These are phyloP conservation scores for Leccinum subrobustum DNA, from an alignment of 1,284 basidiomycete genomes.

Conservation along the genomic window DNA sequence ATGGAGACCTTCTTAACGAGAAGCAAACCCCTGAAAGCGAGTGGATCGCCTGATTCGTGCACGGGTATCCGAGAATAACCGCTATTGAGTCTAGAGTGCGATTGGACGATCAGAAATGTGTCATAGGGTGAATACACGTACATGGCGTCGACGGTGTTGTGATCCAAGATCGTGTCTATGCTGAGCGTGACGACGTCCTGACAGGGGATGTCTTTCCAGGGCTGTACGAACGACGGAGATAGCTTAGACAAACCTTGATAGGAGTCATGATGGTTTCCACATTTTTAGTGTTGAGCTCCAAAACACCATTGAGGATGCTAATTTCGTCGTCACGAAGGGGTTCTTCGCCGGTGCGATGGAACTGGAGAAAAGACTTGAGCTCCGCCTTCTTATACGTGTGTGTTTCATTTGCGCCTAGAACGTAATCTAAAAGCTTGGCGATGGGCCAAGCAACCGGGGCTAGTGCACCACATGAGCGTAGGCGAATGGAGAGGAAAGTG, in stretches of 20 bases:
- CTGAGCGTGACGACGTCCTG: constrained; percentile 80
- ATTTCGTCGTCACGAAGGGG: constrained; percentile 90
- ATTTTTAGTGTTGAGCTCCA: constrained; percentile 83
- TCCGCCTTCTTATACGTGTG: constrained; percentile 91
- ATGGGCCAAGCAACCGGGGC: constrained; percentile 88
- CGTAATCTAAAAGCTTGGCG: constrained; percentile 80
- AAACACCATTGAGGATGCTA: constrained; percentile 83
- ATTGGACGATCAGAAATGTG: constrained; percentile 8
- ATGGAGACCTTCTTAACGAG: constrained; percentile 74
- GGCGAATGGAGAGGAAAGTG: neutral
- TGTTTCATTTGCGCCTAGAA: constrained; percentile 70
- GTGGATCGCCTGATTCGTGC: constrained; percentile 72
- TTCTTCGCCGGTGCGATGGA: constrained; percentile 85
- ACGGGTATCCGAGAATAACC: constrained; percentile 96
- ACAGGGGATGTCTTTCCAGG: neutral
- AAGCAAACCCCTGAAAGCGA: constrained; percentile 85
- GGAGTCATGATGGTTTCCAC: constrained; percentile 88
- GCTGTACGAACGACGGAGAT: neutral
- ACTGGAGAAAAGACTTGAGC: constrained; percentile 90
- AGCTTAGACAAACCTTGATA: constrained; percentile 51
- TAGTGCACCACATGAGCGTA: constrained; percentile 24
- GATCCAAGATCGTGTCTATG: constrained; percentile 78
- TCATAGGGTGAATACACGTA: constrained; percentile 31
- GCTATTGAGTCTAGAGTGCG: constrained; percentile 53
- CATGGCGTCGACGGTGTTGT: constrained; percentile 76